These are phyloP conservation scores for Candida ipomoeae DNA, from an alignment of 805 yeast genomes.

Conservation along the genomic window DNA sequence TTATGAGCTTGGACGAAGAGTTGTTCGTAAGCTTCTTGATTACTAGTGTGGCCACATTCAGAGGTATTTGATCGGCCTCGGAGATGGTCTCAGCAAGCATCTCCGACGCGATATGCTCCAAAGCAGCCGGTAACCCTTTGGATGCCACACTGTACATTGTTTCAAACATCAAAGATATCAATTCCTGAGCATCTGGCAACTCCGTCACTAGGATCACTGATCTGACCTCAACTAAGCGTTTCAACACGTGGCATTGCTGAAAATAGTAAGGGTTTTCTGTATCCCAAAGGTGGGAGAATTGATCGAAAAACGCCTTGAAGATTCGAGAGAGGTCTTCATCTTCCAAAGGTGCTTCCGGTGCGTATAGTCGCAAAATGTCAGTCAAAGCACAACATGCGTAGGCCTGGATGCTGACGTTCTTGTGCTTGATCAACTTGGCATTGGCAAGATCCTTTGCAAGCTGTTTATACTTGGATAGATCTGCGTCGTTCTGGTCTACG, in stretches of 20 bases:
- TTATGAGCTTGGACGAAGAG: conserved; percentile 29
- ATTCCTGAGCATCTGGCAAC: conserved; percentile 54
- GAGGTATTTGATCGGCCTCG: conserved; percentile 65
- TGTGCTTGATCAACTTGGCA: conserved; percentile 54
- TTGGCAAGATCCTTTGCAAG: conserved; percentile 52
- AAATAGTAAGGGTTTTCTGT: conserved; percentile 55
- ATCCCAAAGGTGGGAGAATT: conserved; percentile 53
- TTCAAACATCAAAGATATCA: conserved; percentile 55
- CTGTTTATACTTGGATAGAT: conserved; percentile 36
- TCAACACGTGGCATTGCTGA: conserved; percentile 62
- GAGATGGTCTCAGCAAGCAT: conserved; percentile 71
- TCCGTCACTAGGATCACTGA: conserved; percentile 73
- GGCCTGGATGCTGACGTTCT: conserved; percentile 67
- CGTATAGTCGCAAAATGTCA: conserved; percentile 71
- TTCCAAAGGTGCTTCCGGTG: conserved; percentile 88
- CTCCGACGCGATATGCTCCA: conserved; percentile 63
- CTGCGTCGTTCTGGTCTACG: conserved; percentile 57
- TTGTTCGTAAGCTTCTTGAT: conserved; percentile 46
- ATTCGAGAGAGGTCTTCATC: conserved; percentile 57
- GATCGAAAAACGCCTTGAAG: conserved; percentile 62
- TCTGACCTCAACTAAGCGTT: conserved; percentile 69
- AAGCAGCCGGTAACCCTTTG: conserved; percentile 43
- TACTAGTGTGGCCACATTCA: conserved; percentile 55
- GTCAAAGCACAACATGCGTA: conserved; percentile 68
- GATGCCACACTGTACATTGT: conserved; percentile 54